phyloP scores from a whole-genome alignment of 2,329 filamentous ascomycete species.

The Aureobasidium leucospermi region DNA sequence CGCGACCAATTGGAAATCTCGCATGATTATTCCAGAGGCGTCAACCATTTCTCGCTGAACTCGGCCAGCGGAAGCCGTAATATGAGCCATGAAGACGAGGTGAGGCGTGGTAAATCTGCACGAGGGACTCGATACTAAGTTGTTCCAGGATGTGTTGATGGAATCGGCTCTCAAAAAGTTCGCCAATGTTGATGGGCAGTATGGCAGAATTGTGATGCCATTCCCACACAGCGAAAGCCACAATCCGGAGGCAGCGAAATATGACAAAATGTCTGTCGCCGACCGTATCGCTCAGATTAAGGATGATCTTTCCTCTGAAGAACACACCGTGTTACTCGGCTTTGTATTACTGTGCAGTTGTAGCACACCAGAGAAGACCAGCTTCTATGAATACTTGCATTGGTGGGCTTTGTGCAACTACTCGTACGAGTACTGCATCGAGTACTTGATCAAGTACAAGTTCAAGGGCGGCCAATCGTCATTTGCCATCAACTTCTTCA shows the following conservation, averaged over 20 bases:
- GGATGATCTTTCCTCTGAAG: conserved; percentile 17
- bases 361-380: conserved; percentile 17
- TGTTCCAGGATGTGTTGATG: neutral
- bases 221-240: conserved; percentile 30
- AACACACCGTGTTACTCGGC: conserved; percentile 22
- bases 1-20: conserved; percentile 13
- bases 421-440: conserved; percentile 20
- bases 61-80: neutral
- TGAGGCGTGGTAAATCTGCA: neutral
- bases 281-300: conserved; percentile 26
- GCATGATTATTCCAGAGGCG: conserved; percentile 12
- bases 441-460: conserved; percentile 22
- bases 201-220: conserved; percentile 29
- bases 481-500: conserved; percentile 14
- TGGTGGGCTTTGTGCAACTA: conserved; percentile 27
- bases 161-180: conserved; percentile 21
- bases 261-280: conserved; percentile 24
- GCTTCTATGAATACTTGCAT: conserved; percentile 24
- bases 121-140: neutral
- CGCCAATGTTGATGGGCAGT: conserved; percentile 27
- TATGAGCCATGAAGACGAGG: conserved; percentile 11
- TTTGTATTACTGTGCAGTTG: conserved; percentile 19
- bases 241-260: conserved; percentile 19
- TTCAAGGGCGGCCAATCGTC: conserved; percentile 20
- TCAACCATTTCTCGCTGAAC: conserved; percentile 6